Evolutionary conservation across 345 rosid genomes (phyloP), one percentile per base, ranked within the genome.

Genomic region (Microthlaspi erraticum): DNA sequence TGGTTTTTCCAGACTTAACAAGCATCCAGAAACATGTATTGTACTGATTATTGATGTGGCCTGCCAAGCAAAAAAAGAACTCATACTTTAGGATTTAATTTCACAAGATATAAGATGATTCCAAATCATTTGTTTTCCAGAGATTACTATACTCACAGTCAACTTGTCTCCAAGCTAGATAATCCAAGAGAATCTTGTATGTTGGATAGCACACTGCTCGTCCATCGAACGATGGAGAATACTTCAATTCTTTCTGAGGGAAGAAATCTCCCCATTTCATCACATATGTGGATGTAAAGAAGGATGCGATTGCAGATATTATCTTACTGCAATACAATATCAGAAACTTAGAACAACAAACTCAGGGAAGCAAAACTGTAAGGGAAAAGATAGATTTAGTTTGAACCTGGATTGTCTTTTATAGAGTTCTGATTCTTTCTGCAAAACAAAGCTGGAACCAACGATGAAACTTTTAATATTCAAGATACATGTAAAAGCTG

Each of bases 11-110:
- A 26, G 91, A 88, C 81, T 87, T 84, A 69, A 94, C 92, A 66
- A 91, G 95, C 83, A 77, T 87, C 97, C 99, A 91, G 74, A 91
- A 94, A 77, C 97, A 94, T 37, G 97, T 89, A 71, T 91, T 94
- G 64, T 91, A 91, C 80, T 89, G 96, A 77, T 94, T 89, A 70
- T 94, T 94, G 60, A 94, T 91, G 80, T 89, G 98, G 77, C 98
- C 98, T 94, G 83, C 53, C 79, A 64, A 66, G 60, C 29, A 4
- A 23, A 23, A 23, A 23, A n/a, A 5, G 2, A 52, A 68, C n/a
- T 56, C n/a, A 2, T 7, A 65, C 19, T 18, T 10, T 5, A 20
- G 14, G 49, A 33, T 31, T 23, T 65, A 10, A 43, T 36, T 41
- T 29, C 10, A 0, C n/a, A 61, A 29, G 16, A 18, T 17, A 67